Percentiles rank a stretch among this genome's conserved stretches.
These are phyloP conservation scores for Endothia cerciana DNA, from an alignment of 2,329 filamentous ascomycete species.

Conservation along the genomic window DNA sequence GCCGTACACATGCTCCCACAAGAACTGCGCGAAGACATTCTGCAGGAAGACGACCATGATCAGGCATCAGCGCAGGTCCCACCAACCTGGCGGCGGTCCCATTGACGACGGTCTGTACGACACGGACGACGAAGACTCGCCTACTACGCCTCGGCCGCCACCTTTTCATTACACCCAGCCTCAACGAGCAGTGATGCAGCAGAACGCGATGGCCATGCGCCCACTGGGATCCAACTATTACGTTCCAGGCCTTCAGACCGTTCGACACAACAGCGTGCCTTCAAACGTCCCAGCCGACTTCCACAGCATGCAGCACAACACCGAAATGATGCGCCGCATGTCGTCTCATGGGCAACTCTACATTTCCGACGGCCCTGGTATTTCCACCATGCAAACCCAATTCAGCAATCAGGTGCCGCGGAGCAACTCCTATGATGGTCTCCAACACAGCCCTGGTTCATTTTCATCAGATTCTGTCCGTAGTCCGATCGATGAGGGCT, in stretches of 20 bases:
- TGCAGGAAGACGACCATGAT: constrained; percentile 75
- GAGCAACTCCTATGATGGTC: constrained; percentile 52
- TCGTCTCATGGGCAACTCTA: constrained; percentile 49
- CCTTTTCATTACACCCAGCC: constrained; percentile 9
- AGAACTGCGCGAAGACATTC: constrained; percentile 69
- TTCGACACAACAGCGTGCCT: constrained; percentile 53
- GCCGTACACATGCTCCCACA: constrained; percentile 65
- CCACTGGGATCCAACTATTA: constrained; percentile 45
- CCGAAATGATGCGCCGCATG: constrained; percentile 50
- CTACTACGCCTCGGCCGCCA: constrained; percentile 58
- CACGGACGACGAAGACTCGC: constrained; percentile 62
- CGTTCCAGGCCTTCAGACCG: constrained; percentile 46
- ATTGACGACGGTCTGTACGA: constrained; percentile 58
- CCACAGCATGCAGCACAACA: constrained; percentile 16
- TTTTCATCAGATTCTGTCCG: constrained; percentile 61
- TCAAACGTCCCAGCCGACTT: constrained; percentile 39
- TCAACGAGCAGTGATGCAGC: constrained; percentile 18
- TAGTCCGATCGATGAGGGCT: constrained; percentile 59
- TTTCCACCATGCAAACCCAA: constrained; percentile 63
- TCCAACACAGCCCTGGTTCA: constrained; percentile 62
- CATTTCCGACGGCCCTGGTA: constrained; percentile 63
- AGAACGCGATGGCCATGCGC: constrained; percentile 17
- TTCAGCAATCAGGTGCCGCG: constrained; percentile 21
- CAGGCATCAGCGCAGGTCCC: constrained; percentile 66
- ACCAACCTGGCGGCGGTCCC: constrained; percentile 60